Evolutionary conservation across 163 green algal species (phyloP).

Genomic region (Scenedesmus sp.): DNA sequence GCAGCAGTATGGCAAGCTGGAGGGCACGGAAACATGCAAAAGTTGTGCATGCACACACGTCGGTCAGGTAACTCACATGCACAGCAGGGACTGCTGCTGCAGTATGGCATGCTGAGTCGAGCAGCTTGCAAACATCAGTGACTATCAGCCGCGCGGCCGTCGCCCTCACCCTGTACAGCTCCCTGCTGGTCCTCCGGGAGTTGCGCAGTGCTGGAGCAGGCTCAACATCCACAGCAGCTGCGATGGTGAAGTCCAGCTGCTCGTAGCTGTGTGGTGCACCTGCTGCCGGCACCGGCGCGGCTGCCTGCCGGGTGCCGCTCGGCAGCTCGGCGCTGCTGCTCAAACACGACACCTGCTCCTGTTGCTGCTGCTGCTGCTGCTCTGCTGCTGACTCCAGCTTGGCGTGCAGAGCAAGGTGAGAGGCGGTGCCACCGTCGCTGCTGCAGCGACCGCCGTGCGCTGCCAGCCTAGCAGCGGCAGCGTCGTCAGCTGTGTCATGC

Average conservation of each 20-base stretch:
- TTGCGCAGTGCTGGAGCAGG: not conserved
- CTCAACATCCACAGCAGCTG: constrained; percentile 12
- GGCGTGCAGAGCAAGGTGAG: not conserved
- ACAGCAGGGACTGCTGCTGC: not conserved
- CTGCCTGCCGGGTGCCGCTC: not conserved
- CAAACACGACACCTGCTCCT: not conserved
- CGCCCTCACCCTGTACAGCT: constrained; percentile 34
- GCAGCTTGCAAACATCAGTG: not conserved
- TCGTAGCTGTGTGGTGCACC: not conserved
- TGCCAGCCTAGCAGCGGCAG: not conserved
- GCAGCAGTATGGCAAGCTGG: not conserved
- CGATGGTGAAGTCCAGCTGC: constrained; percentile 45
- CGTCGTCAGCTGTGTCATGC: not conserved
- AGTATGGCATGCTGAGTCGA: not conserved
- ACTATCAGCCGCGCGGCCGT: not conserved
- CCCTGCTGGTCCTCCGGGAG: constrained; percentile 1
- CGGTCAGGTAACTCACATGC: not conserved
- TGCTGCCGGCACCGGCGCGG: not conserved
- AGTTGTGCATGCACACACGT: no score
- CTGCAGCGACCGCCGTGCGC: not conserved
- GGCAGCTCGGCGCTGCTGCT: not conserved
- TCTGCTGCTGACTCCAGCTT: not conserved
- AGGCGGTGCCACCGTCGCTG: not conserved
- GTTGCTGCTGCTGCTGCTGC: not conserved
- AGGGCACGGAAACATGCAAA: no score